Evolutionary conservation across 2,329 filamentous ascomycete genomes (phyloP), one percentile per base, ranked within the genome.

Genomic region (Exophiala alcalophila): DNA sequence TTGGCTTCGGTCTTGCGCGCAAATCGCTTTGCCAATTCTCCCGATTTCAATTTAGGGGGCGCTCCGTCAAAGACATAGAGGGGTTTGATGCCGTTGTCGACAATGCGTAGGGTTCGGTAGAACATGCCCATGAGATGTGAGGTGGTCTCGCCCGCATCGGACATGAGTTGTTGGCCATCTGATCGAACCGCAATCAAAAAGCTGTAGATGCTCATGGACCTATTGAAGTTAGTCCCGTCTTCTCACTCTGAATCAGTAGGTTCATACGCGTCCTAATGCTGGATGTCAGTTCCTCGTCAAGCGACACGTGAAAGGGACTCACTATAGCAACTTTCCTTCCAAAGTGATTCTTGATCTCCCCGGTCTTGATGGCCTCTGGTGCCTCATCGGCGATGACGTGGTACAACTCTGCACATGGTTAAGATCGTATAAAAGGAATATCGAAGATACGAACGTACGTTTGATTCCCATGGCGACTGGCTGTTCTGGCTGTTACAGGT

Each of bases 91-190:
- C 92, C 92, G 59, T 96, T 97, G 69, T 98, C 92, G 60, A 97
- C 87, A 71, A 98, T 97, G 58, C 92, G 89, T 5, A 98, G 77
- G 2, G 92, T 98, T 58, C 92, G 90, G 74, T 98, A 98, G 73
- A 98, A 98, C 82, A 98, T 91, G 61, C 92, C 92, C 90, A 98
- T 97, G 11, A 98, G 73, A 65, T 98, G 92, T 12, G 92, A 98
- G 1, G 92, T 98, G 2, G 92, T 98, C 66, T 97, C 89, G 60
- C 92, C 92, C 38, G 83, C 84, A 60, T 98, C 92, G 66, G 84
- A 94, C 77, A 83, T 97, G 58, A 98, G 83, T 68, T 96, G 89
- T 65, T 98, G 88, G 57, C 92, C 92, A 58, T 95, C 89, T 59
- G 90, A 96, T 57, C 92, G 89, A 41, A 98, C 92, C 35, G 92